Evolutionary conservation across 441 rosid species (phyloP).

Genomic region (Melastoma candidum): DNA sequence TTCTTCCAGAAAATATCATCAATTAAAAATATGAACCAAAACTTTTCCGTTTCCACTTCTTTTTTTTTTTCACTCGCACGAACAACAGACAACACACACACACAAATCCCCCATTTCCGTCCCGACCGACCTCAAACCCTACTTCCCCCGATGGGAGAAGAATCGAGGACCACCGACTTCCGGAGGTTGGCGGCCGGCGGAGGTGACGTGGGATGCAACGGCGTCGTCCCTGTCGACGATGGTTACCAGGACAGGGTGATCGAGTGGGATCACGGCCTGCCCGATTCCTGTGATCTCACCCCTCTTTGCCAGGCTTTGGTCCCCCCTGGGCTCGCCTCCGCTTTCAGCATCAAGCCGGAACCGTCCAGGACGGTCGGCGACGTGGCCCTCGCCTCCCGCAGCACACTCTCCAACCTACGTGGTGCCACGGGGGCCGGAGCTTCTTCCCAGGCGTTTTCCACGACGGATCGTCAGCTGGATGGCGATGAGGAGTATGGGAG

Average conservation of each 20-base stretch:
- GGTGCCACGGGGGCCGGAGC: constrained; percentile 19
- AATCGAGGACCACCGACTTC: constrained; percentile 56
- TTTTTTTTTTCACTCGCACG: not conserved
- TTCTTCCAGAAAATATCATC: not conserved
- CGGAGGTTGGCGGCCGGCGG: constrained; percentile 13
- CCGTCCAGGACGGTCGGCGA: constrained; percentile 45
- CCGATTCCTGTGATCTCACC: constrained; percentile 57
- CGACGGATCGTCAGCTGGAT: constrained; percentile 20
- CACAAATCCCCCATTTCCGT: too few species aligned
- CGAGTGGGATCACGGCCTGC: constrained; percentile 91
- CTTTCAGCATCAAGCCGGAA: constrained; percentile 76
- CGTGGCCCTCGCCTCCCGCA: constrained; percentile 60
- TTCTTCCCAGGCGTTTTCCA: constrained; percentile 27
- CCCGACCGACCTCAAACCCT: not conserved
- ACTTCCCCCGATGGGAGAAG: constrained; percentile 48
- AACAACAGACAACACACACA: not conserved
- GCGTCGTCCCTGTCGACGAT: constrained; percentile 9
- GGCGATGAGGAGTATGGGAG: constrained; percentile 27
- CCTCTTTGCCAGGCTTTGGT: constrained; percentile 64
- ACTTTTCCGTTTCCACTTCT: not conserved
- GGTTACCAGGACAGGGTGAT: constrained; percentile 50
- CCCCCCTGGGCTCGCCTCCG: constrained; percentile 73
- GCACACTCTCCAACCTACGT: constrained; percentile 33
- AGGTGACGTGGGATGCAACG: constrained; percentile 10
- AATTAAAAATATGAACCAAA: constrained; percentile 13